phyloP scores from a whole-genome alignment of 805 yeast genomes.

The Starmerella stigmatis region DNA sequence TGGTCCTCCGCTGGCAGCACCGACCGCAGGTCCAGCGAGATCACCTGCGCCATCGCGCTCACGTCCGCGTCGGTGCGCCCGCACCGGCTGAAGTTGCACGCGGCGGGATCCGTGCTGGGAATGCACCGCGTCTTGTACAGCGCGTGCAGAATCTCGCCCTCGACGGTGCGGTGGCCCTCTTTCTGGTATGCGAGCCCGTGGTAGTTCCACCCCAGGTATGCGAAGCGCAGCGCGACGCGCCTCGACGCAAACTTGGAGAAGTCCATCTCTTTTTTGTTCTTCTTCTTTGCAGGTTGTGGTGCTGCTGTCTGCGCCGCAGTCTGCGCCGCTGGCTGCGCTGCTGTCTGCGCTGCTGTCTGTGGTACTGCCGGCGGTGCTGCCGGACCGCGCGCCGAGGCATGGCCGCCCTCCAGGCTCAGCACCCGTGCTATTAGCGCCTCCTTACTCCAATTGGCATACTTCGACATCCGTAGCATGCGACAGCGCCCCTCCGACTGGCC shows the following conservation, averaged over 20 bases:
- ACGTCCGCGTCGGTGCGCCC: slow-evolving; percentile 97
- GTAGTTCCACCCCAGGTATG: slow-evolving; percentile 87
- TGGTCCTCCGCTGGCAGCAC: slow-evolving; percentile 55
- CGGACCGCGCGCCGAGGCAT: neutral
- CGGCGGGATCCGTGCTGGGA: slow-evolving; percentile 43
- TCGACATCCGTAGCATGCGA: slow-evolving; percentile 12
- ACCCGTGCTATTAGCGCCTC: slow-evolving; percentile 53
- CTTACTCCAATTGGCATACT: slow-evolving; percentile 43
- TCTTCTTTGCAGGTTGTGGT: slow-evolving; percentile 22
- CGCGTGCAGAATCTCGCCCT: slow-evolving; percentile 62
- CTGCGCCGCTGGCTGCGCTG: neutral
- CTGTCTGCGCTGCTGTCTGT: neutral
- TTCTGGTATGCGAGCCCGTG: slow-evolving; percentile 80
- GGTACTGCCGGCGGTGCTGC: neutral
- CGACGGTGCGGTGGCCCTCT: slow-evolving; percentile 81
- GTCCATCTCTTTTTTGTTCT: slow-evolving; percentile 46
- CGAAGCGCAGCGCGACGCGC: slow-evolving; percentile 67
- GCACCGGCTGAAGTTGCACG: slow-evolving; percentile 73
- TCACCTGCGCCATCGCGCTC: slow-evolving; percentile 92
- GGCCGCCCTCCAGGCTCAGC: slow-evolving; percentile 41
- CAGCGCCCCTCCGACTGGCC: neutral
- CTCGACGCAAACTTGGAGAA: slow-evolving; percentile 54
- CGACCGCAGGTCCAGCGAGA: slow-evolving; percentile 69
- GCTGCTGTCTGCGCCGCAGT: neutral
- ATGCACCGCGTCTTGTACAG: slow-evolving; percentile 57